Evolutionary conservation across 202 grass and related monocot species (phyloP).

Genomic region (Zizania palustris): DNA sequence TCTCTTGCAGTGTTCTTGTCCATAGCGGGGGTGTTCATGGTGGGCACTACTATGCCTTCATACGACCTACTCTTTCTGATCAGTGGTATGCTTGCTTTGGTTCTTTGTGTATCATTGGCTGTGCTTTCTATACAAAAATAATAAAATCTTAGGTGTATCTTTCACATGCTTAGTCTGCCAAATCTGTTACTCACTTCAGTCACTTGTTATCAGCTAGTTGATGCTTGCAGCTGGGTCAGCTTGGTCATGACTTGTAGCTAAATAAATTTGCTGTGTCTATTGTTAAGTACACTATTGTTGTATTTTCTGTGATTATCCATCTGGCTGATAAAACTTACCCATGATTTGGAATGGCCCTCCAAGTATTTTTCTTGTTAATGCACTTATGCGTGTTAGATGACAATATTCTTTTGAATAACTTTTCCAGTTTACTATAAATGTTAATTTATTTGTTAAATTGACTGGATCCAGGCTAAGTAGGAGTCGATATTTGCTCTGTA

Average conservation of each 20-base stretch:
- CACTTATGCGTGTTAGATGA: not conserved
- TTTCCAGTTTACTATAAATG: not conserved
- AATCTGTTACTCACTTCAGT: constrained; percentile 3
- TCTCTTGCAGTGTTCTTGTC: constrained; percentile 79
- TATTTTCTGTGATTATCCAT: not conserved
- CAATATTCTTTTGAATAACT: not conserved
- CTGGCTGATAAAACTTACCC: not conserved
- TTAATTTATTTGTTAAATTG: constrained; percentile 1
- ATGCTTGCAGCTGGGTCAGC: constrained; percentile 6
- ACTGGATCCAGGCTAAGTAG: not conserved
- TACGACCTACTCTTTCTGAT: constrained; percentile 82
- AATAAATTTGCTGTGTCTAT: constrained; percentile 4
- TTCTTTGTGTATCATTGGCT: not conserved
- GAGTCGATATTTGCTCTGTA: not conserved
- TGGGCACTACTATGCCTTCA: constrained; percentile 93
- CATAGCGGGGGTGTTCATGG: constrained; percentile 91
- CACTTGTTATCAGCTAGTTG: not conserved
- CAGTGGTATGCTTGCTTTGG: constrained; percentile 50
- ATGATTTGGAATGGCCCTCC: constrained; percentile 5
- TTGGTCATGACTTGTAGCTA: not conserved
- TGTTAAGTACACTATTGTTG: constrained; percentile 8
- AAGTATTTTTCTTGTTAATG: not conserved
- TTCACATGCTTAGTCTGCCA: not conserved
- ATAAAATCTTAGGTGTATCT: constrained; percentile 1
- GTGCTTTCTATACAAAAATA: constrained; percentile 20